phyloP scores from a whole-genome alignment of 1,139 yeast species.

The Zygotorulaspora mrakii region DNA sequence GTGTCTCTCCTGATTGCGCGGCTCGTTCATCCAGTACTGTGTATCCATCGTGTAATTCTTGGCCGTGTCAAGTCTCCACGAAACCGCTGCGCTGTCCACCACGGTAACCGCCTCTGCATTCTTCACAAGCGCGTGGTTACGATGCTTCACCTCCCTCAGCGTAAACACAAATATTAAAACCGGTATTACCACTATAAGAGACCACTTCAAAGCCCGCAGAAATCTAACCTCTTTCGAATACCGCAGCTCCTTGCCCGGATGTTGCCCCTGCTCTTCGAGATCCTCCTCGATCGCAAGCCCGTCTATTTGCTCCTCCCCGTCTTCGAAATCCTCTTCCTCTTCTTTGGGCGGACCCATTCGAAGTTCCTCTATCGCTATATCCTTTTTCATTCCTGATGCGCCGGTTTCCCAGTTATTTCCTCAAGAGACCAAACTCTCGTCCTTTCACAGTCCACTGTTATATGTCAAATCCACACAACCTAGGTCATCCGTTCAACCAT shows the following conservation, averaged over 20 bases:
- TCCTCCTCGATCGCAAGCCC: background rate
- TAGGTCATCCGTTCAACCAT: no score
- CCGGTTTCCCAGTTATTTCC: no score
- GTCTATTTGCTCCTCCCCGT: no score
- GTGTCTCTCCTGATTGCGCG: slow-evolving; percentile 19
- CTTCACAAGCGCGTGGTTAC: no score
- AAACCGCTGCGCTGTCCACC: background rate
- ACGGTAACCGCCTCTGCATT: no score
- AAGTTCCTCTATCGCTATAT: background rate
- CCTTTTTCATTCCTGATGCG: background rate
- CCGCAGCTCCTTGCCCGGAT: background rate
- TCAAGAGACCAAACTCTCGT: no score
- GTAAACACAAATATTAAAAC: background rate
- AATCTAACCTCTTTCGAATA: background rate
- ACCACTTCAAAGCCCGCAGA: background rate
- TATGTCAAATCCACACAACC: background rate
- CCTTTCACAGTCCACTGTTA: background rate
- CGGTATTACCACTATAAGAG: slow-evolving; percentile 1
- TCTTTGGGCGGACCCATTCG: background rate
- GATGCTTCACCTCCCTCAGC: background rate
- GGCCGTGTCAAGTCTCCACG: slow-evolving; percentile 21
- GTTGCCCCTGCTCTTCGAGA: background rate
- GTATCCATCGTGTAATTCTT: slow-evolving; percentile 20
- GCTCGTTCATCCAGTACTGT: slow-evolving; percentile 18
- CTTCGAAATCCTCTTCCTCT: no score